Evolutionary conservation across 805 yeast species (phyloP), one percentile per base, ranked within the genome.

Genomic region (Saturnispora serradocipensis): DNA sequence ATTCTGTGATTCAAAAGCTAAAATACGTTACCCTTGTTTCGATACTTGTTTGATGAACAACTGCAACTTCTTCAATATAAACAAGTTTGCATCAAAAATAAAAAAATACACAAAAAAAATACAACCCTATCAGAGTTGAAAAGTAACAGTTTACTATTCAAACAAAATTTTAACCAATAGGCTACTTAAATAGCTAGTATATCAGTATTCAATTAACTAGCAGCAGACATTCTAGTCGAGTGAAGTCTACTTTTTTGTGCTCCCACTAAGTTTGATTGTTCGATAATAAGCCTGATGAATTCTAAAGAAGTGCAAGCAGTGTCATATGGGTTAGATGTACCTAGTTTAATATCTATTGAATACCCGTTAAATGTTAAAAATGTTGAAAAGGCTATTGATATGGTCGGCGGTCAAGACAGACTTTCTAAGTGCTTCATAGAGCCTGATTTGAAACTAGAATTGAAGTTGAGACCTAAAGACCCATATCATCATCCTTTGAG

Each of bases 261-360:
- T 9, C 24, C 24, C 15, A 5, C 22, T 8, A 32, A 4, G 9
- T 32, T 15, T 22, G 5, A 20, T 18, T 13, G 2, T 15, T 45
- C 32, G 11, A 34, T 11, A 15, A 32, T 16, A n/a, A 28, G 27
- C 7, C 15, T 3, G 11, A 43, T 27, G 35, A 43, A 7, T 28
- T n/a, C 32, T 63, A 61, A 16, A 42, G 66, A 50, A 35, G 62
- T 62, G 43, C 63, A 55, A 52, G 52, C 50, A 16, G 54, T 61
- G 1, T 18, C 49, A 1, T 76, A 75, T 61, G 75, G 85, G 10
- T 66, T 87, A 61, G 93, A 86, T 58, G 73, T 86, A 1, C 93
- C 95, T 8, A 81, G 82, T 58, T 80, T 81, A 24, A 74, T 86
- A 4, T 77, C 90, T 2, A 76, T 90, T 16, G 97, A 90, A 61